phyloP scores from a whole-genome alignment of 768 basidiomycete species.

The Lyophyllum atratum region DNA sequence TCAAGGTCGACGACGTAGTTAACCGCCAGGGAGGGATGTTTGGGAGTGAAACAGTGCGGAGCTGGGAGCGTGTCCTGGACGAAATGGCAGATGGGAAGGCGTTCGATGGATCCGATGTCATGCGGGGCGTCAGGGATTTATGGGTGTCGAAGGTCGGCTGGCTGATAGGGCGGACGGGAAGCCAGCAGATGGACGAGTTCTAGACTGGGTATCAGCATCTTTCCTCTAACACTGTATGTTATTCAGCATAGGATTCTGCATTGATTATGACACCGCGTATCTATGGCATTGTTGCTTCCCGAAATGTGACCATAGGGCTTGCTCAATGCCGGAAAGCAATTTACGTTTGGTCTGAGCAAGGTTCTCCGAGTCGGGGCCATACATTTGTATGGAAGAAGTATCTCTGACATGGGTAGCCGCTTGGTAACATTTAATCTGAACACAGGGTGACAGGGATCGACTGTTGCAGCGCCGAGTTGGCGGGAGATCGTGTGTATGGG shows the following conservation, averaged over 20 bases:
- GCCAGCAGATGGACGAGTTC: conserved; percentile 38
- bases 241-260: neutral
- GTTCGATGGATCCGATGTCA: conserved; percentile 33
- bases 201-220: conserved; percentile 3
- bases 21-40: conserved; percentile 82
- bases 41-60: conserved; percentile 63
- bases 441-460: neutral
- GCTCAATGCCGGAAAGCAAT: neutral
- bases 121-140: conserved; percentile 49
- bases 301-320: no score
- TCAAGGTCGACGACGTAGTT: conserved; percentile 65
- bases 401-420: neutral
- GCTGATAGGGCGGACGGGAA: conserved; percentile 58
- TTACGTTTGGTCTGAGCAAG: neutral
- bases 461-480: neutral
- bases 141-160: conserved; percentile 82
- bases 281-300: no score
- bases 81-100: conserved; percentile 58
- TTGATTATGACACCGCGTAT: neutral
- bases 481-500: neutral
- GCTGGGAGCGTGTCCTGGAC: conserved; percentile 73
- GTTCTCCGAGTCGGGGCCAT: neutral
- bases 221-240: conserved; percentile 1
- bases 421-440: no score
- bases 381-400: neutral